These are phyloP conservation scores for Hyphopichia burtonii DNA, from an alignment of 1,139 yeast species.

Conservation along the genomic window DNA sequence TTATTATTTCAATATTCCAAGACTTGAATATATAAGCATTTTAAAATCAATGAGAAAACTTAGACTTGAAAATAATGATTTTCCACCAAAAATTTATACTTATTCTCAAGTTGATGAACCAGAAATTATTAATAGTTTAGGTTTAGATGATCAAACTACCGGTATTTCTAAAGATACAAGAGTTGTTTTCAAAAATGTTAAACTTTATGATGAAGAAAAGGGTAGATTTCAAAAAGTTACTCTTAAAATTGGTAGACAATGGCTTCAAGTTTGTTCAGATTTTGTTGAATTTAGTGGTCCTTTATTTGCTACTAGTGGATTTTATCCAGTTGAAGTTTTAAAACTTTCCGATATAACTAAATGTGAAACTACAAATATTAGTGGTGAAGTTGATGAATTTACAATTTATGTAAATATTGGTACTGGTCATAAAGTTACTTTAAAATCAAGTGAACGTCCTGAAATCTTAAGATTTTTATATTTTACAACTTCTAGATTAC, in stretches of 20 bases:
- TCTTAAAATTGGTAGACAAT: slow-evolving; percentile 68
- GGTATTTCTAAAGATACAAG: slow-evolving; percentile 52
- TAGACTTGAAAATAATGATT: slow-evolving; percentile 13
- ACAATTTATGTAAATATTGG: slow-evolving; percentile 48
- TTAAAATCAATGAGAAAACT: slow-evolving; percentile 20
- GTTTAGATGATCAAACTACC: slow-evolving; percentile 43
- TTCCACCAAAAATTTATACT: slow-evolving; percentile 25
- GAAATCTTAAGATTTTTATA: slow-evolving; percentile 70
- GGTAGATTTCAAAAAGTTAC: slow-evolving; percentile 48
- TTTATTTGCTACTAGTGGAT: slow-evolving; percentile 26
- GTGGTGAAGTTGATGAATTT: slow-evolving; percentile 49
- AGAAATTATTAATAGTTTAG: slow-evolving; percentile 47
- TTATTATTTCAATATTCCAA: slow-evolving; percentile 63
- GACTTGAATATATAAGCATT: slow-evolving; percentile 36
- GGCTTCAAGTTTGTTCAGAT: slow-evolving; percentile 55
- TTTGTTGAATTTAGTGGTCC: slow-evolving; percentile 21
- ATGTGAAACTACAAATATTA: slow-evolving; percentile 50
- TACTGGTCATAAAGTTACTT: slow-evolving; percentile 40
- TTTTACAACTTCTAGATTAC: slow-evolving; percentile 58
- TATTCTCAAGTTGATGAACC: slow-evolving; percentile 50
- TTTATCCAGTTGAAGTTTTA: slow-evolving; percentile 52
- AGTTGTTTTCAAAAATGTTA: slow-evolving; percentile 59
- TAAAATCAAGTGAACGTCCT: slow-evolving; percentile 59
- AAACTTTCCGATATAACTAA: slow-evolving; percentile 50
- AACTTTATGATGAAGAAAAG: slow-evolving; percentile 41